Base-by-base conservation (phyloP, 306 rosid genomes). In the Gillenia trifoliata region DNA sequence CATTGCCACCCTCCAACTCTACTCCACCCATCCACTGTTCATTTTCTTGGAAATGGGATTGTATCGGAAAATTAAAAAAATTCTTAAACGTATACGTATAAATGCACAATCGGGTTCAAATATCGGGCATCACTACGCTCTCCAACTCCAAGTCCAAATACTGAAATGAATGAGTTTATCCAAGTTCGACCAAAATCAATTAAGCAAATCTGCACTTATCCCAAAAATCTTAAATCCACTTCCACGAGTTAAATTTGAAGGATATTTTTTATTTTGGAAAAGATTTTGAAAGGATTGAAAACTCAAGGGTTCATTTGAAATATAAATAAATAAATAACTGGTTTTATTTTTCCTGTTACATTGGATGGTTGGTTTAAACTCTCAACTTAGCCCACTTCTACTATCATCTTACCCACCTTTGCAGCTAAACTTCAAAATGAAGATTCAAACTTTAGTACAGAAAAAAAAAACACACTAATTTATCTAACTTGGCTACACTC, bases 161-260 rank as follows among this genome's bases (percentile, higher is more conserved):
- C 19, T 50, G 57, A 55, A 55, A 55, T 9, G 23, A 8, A 55
- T 22, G 28, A 26, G 29, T 26, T 59, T 26, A 59, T 59, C 64
- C 19, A 57, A 57, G 22, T 49, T 49, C 9, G 8, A 20, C 23
- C 61, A 70, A 70, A 52, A n/a, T 70, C 49, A 71, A 55, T n/a
- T 38, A 55, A 54, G 8, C 64, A 54, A 23, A 54, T 54, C 22
- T 55, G 50, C 40, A 43, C 34, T 71, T 71, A 71, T 71, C 74
- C 59, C 65, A 11, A 34, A 57, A 57, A 11, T 57, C n/a, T 57
- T 3, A 11, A 57, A 54, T 19, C 60, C 9, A 54, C 11, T 25
- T 12, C n/a, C 64, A 57, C 7, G 36, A 33, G 64, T 55, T 23
- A 33, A 55, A 31, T 71, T 55, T 22, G 65, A 54, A 23, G 36